A percentile compares a stretch with the other conserved stretches of the same genome.
Evolutionary conservation across 2,329 filamentous ascomycete genomes (phyloP).

Genomic region (Aspergillus brasiliensis): DNA sequence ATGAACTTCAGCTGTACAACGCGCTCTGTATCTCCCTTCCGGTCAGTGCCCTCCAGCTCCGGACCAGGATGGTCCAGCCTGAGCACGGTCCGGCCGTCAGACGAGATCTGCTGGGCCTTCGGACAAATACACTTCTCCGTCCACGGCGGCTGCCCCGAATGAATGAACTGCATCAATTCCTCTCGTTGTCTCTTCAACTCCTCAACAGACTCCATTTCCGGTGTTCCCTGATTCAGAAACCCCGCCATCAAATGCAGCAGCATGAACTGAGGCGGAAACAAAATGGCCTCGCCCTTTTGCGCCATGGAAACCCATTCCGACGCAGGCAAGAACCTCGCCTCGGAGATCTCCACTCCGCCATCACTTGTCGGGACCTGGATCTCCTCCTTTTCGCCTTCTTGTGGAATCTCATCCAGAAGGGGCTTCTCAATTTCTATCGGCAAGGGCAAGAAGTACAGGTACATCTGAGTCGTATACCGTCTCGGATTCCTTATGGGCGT

Average conservation of each 20-base stretch:
- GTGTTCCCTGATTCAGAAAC: conserved; percentile 48
- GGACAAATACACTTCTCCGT: conserved; percentile 52
- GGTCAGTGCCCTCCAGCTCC: conserved; percentile 54
- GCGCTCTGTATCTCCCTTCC: conserved; percentile 56
- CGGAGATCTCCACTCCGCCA: conserved; percentile 69
- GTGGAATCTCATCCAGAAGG: conserved; percentile 35
- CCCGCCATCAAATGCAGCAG: conserved; percentile 55
- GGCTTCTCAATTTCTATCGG: conserved; percentile 36
- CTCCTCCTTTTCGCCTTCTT: conserved; percentile 54
- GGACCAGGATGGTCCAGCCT: conserved; percentile 57
- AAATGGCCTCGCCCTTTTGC: conserved; percentile 66
- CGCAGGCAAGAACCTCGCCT: conserved; percentile 74
- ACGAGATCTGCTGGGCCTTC: conserved; percentile 37
- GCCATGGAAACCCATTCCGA: conserved; percentile 69
- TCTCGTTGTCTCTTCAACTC: conserved; percentile 43
- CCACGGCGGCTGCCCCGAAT: conserved; percentile 49
- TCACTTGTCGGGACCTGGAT: conserved; percentile 72
- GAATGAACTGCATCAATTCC: conserved; percentile 52
- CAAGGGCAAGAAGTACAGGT: conserved; percentile 81
- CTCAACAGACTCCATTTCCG: conserved; percentile 24
- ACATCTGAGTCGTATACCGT: conserved; percentile 95
- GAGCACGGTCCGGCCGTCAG: conserved; percentile 56
- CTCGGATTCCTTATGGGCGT: conserved; percentile 72
- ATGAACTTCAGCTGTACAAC: conserved; percentile 60
- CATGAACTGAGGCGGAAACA: conserved; percentile 86